Base-by-base conservation (phyloP, 2,329 filamentous ascomycete genomes). In the Aureobasidium pullulans region DNA sequence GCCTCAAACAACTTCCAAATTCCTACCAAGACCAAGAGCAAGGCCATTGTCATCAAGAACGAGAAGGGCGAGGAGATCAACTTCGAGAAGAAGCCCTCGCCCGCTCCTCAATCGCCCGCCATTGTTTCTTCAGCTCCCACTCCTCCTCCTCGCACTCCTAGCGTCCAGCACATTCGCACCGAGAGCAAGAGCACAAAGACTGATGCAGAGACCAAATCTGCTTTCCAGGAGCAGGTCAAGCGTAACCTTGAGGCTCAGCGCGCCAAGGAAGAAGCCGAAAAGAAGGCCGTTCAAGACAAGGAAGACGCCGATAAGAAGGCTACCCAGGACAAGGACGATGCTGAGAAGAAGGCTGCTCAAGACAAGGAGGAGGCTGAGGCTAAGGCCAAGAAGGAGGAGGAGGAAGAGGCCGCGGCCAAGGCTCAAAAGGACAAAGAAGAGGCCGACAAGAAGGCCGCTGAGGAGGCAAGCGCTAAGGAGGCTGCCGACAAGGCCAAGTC, bases 41-140 rank as follows among this genome's bases (percentile, higher is more conserved):
- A 85, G 49, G 85, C 87, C 1, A 88, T 96, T 64, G 80, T 85
- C 50, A 96, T 96, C 78, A 95, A 90, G 79, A 89, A 90, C 68
- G 82, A 87, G 32, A 82, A 86, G 59, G 92, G 90, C 63, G 90
- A 94, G 70, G 83, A 85, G 32, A 78, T 96, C 66, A 79, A 82
- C 79, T 76, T 89, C 77, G 70, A 83, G 44, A 76, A 75, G 62
- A 70, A 70, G 54, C 61, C 71, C 11, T 67, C 72, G 10, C 72
- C 81, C 8, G 72, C 72, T 19, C 63, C 63, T 43, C 79, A 82
- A 60, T 81, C 83, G 39, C 78, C 84, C 43, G 84, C 83, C 19
- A 84, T 89, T 23, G 83, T 90, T 54, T 85, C 89, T 8, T 88
- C 90, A 3, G 93, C 90, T 0, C 89, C 90, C 8, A 79, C 77